Conservation (phyloP, 2,329 filamentous ascomycete species). For the Diaporthe ampelina region DNA sequence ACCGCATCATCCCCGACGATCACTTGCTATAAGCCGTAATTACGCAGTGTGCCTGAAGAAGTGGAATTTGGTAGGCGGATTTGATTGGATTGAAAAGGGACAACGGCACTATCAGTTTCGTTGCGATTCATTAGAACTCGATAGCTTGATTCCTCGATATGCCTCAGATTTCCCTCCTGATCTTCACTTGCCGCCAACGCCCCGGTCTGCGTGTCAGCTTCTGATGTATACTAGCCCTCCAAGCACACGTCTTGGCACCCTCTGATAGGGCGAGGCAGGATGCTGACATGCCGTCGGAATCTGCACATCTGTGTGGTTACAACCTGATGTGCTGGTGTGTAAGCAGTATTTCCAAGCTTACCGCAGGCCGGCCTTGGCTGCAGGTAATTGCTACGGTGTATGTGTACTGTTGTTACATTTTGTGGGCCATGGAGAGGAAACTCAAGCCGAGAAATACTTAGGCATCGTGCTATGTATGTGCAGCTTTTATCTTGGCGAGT, state of each 20-base stretch:
- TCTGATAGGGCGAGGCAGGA: neutral
- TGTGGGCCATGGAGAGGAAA: neutral
- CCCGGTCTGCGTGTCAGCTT: neutral
- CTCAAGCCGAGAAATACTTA: neutral
- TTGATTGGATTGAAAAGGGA: neutral
- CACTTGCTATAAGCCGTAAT: neutral
- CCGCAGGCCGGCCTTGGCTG: constrained; percentile 4
- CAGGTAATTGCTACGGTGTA: neutral
- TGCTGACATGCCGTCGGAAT: neutral
- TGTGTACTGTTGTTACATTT: neutral
- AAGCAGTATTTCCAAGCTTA: neutral
- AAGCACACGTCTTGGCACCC: neutral
- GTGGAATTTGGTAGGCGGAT: neutral
- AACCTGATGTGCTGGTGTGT: neutral
- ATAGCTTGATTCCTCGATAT: neutral
- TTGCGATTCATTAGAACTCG: neutral
- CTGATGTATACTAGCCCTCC: neutral
- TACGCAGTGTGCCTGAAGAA: neutral
- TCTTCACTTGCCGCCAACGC: neutral
- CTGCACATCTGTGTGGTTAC: constrained; percentile 20
- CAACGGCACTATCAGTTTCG: neutral
- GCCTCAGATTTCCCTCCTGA: neutral
- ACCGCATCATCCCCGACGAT: neutral
- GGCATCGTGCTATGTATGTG: neutral
- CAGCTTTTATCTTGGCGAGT: neutral